Percentiles rank a stretch among this genome's conserved stretches.
Conservation (phyloP, 2,329 filamentous ascomycete species). For the Diplocarpon mali region DNA sequence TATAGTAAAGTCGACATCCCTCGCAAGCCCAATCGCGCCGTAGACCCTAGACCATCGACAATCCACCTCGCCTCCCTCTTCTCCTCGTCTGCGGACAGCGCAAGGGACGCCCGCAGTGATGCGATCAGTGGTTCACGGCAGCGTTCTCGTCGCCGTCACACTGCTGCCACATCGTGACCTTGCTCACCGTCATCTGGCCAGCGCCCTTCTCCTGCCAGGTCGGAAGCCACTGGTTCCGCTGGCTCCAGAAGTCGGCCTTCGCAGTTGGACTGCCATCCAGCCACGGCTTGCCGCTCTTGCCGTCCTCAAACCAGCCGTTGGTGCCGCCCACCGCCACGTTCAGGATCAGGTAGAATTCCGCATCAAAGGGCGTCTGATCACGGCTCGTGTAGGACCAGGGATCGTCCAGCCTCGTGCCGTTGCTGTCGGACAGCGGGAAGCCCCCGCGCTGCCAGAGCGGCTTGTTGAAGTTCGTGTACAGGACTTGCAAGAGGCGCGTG, state of each 20-base stretch:
- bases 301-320: slow-evolving; percentile 77
- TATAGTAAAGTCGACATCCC: too few relatives aligned
- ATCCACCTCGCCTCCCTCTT: too few relatives aligned
- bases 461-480: slow-evolving; percentile 64
- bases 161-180: slow-evolving; percentile 61
- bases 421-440: slow-evolving; percentile 52
- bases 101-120: too few relatives aligned
- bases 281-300: slow-evolving; percentile 65
- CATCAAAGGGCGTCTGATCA: slow-evolving; percentile 61
- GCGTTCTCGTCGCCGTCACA: too few relatives aligned
- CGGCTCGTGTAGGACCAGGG: slow-evolving; percentile 52
- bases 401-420: slow-evolving; percentile 54
- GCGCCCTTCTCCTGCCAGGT: slow-evolving; percentile 52
- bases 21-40: too few relatives aligned
- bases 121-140: too few relatives aligned
- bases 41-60: too few relatives aligned
- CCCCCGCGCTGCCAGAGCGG: slow-evolving; percentile 57
- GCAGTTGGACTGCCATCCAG: slow-evolving; percentile 56
- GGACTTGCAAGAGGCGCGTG: slow-evolving; percentile 65
- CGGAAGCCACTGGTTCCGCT: slow-evolving; percentile 51
- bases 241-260: slow-evolving; percentile 66
- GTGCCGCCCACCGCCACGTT: slow-evolving; percentile 67
- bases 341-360: slow-evolving; percentile 64
- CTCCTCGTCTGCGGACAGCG: too few relatives aligned
- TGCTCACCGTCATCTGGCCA: slow-evolving; percentile 57